phyloP scores from a whole-genome alignment of 2,329 filamentous ascomycete species.

The Sporothrix protearum region DNA sequence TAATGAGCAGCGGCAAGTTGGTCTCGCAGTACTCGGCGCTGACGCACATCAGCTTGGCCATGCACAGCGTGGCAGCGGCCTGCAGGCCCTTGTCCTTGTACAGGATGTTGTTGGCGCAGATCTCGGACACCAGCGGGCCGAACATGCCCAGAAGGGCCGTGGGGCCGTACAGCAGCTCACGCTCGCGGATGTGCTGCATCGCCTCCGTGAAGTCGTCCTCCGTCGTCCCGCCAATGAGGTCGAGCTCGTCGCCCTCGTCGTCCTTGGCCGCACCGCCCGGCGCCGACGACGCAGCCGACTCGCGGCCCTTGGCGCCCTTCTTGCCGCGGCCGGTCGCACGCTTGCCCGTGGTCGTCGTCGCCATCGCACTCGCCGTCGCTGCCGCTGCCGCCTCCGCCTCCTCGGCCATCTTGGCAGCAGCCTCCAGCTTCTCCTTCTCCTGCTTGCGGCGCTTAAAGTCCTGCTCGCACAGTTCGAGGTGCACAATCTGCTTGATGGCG shows the following conservation, averaged over 20 bases:
- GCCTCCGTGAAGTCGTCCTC: conserved; percentile 91
- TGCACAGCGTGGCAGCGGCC: conserved; percentile 85
- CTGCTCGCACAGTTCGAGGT: conserved; percentile 92
- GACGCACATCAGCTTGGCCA: conserved; percentile 98
- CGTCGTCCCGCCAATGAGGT: conserved; percentile 93
- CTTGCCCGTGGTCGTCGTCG: conserved; percentile 22
- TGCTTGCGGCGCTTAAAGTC: conserved; percentile 97
- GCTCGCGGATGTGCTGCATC: conserved; percentile 78
- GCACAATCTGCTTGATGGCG: conserved; percentile 97
- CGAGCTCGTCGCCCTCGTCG: conserved; percentile 78
- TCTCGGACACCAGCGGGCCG: conserved; percentile 85
- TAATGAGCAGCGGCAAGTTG: conserved; percentile 90
- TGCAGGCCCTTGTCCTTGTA: conserved; percentile 89
- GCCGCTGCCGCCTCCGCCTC: conserved; percentile 30
- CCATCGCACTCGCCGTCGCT: no score
- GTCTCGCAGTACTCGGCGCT: conserved; percentile 93
- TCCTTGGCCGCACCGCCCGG: conserved; percentile 47
- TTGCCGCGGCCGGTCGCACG: conserved; percentile 33
- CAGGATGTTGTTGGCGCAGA: conserved; percentile 89
- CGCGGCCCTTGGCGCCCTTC: conserved; percentile 26
- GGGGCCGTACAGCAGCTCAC: conserved; percentile 77
- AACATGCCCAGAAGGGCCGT: conserved; percentile 85
- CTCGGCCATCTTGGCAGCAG: conserved; percentile 44
- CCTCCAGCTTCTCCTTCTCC: conserved; percentile 71
- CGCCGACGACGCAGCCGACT: conserved; percentile 21